phyloP scores from a whole-genome alignment of 306 rosid genomes.

The Fagus crenata region DNA sequence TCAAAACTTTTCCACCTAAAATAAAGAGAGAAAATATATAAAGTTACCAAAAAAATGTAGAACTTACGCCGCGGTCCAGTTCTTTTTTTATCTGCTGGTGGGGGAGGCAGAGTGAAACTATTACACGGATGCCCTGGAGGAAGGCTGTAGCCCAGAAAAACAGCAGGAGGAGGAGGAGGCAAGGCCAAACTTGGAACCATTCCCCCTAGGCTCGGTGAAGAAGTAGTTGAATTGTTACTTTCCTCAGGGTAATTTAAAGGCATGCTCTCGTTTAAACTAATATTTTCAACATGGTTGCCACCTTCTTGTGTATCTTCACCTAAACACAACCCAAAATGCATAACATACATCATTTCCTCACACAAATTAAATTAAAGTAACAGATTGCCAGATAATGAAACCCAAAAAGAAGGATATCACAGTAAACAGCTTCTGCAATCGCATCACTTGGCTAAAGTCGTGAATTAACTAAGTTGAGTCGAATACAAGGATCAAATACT shows the following conservation, averaged over 20 bases:
- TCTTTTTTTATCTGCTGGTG: constrained; percentile 89
- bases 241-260: constrained; percentile 22
- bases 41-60: constrained; percentile 16
- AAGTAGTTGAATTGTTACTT: constrained; percentile 16
- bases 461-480: constrained; percentile 14
- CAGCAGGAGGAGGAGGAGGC: constrained; percentile 62
- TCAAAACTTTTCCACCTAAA: background rate
- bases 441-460: background rate
- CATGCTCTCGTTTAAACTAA: constrained; percentile 40
- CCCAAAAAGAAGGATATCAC: constrained; percentile 20
- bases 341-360: constrained; percentile 25
- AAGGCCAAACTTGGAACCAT: constrained; percentile 21
- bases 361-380: constrained; percentile 4
- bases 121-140: constrained; percentile 88
- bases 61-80: constrained; percentile 89
- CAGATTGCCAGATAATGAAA: background rate
- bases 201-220: constrained; percentile 21
- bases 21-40: background rate
- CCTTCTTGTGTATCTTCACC: constrained; percentile 56
- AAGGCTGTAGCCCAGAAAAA: constrained; percentile 82
- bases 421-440: background rate
- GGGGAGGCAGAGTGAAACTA: constrained; percentile 80
- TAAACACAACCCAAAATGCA: constrained; percentile 35
- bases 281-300: constrained; percentile 19
- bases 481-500: background rate